Evolutionary conservation across 2,329 filamentous ascomycete species (phyloP).

Genomic region (Penicillium frequentans): DNA sequence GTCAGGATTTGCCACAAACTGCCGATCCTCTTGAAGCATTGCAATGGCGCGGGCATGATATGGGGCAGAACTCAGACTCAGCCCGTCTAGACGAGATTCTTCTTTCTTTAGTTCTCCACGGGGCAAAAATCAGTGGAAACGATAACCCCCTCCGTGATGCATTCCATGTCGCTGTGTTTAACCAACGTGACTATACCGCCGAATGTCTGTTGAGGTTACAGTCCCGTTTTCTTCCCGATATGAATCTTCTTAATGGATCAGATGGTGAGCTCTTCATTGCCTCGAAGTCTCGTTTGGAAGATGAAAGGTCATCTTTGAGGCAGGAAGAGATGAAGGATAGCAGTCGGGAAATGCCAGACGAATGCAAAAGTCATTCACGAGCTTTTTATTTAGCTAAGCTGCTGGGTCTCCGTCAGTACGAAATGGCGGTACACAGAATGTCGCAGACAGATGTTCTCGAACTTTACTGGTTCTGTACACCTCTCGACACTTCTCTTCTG

Average conservation of each 20-base stretch:
- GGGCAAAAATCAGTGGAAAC: background rate
- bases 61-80: background rate
- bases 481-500: background rate
- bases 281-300: background rate
- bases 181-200: background rate
- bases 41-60: background rate
- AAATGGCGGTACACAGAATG: background rate
- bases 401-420: background rate
- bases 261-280: background rate
- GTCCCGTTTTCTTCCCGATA: background rate
- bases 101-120: background rate
- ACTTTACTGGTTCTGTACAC: background rate
- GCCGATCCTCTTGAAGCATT: background rate
- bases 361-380: rapidly evolving
- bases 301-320: background rate
- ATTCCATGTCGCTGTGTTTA: background rate
- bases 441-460: background rate
- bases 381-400: background rate
- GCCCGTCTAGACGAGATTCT: background rate
- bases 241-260: background rate
- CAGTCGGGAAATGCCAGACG: background rate
- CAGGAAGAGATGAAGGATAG: background rate
- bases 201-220: background rate
- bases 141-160: background rate
- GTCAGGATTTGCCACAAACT: background rate